Base-by-base conservation (phyloP, 352 stramenopile species). In the Lagenidium giganteum region DNA sequence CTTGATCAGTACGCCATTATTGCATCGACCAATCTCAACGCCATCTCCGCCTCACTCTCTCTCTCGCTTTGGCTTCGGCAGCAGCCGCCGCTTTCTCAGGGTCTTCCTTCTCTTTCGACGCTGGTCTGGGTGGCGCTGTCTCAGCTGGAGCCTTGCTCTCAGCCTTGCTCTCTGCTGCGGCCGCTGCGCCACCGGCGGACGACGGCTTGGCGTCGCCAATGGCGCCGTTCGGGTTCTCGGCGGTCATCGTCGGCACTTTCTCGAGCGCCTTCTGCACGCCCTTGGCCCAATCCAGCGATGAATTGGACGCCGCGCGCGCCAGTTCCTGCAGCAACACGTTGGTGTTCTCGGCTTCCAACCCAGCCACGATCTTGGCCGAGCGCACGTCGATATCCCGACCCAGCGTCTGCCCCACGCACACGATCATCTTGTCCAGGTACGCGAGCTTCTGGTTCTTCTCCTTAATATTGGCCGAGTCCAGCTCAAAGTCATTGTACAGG, bases 391-490 rank as follows among this genome's bases (percentile, higher is more conserved):
- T 42, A 12, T 83, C 67, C 35, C 56, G 67, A 42, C 77, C 80
- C 35, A 89, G 35, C 23, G 64, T 72, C 27, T 83, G 54, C 16
- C 73, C 64, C 18, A 87, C 79, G 27, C 77, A 93, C 24, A 81
- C 64, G 42, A 93, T 84, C 70, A 94, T 90, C 56, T 93, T 93
- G 60, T 92, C 77, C 17, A 95, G 58, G 55, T 85, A 95, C 17
- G 67, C 53, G 18, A 78, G 80, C 63, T 95, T 95, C 41, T 92
- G 72, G 51, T 83, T 58, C 47, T 90, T 93, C 40, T 93, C 81
- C 54, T 91, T 93, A 58, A 93, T 74, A 49, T 92, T 93, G 39
- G 64, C 72, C 23, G 77, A 89, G 38, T 83, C 70, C 31, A 80
- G 48, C 43, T 92, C 76, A 38, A 83, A 80, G 56, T 71, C 70